Percentiles rank a stretch among this genome's conserved stretches.
These are phyloP conservation scores for Allomyces macrogynus DNA, from an alignment of 192 early-diverging fungal species.

Conservation along the genomic window DNA sequence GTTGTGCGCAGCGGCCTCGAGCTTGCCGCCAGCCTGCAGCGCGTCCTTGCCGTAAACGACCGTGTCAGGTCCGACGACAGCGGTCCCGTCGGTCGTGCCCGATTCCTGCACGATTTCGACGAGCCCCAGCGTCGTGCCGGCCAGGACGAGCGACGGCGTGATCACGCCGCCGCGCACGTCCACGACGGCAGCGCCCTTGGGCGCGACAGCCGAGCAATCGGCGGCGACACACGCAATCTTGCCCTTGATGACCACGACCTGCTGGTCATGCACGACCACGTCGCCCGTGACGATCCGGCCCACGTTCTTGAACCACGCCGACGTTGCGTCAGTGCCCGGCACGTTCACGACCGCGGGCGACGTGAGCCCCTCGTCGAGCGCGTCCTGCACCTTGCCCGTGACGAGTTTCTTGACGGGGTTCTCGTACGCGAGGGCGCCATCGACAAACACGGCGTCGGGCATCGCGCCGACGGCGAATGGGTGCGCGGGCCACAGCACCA, in stretches of 20 bases:
- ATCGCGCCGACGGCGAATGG: constrained; percentile 46
- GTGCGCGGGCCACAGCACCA: constrained; percentile 55
- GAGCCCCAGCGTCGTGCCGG: neutral
- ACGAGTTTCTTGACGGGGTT: constrained; percentile 17
- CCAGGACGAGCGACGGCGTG: neutral
- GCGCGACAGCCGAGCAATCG: neutral
- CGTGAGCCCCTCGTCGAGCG: constrained; percentile 17
- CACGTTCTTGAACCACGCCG: neutral
- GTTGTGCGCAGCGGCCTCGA: neutral
- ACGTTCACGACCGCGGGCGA: constrained; percentile 17
- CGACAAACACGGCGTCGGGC: constrained; percentile 52
- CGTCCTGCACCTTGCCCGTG: constrained; percentile 17
- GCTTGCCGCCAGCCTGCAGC: neutral
- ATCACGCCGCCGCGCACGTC: neutral
- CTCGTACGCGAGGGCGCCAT: constrained; percentile 42
- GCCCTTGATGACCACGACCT: neutral
- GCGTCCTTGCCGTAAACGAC: neutral
- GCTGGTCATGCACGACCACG: neutral
- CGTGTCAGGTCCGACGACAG: neutral
- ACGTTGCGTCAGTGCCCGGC: constrained; percentile 8
- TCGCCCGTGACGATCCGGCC: neutral
- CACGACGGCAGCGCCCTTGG: neutral
- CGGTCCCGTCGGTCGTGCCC: neutral
- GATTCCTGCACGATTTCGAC: neutral
- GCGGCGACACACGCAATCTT: neutral